A percentile compares a stretch with the other conserved stretches of the same genome.
These are phyloP conservation scores for Gaultheria prostrata DNA, from an alignment of 148 eudicot species.

Conservation along the genomic window DNA sequence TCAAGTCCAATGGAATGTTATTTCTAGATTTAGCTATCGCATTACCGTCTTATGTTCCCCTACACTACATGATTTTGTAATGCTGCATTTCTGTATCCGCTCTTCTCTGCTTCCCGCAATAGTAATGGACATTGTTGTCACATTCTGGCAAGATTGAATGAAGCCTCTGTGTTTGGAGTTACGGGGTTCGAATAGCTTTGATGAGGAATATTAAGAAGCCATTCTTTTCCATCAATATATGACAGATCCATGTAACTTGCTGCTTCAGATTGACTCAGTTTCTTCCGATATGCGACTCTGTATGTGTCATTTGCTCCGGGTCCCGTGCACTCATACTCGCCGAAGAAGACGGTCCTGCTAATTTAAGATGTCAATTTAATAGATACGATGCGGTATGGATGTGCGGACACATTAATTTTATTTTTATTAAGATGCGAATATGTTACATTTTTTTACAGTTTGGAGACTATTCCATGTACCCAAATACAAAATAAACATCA, in stretches of 20 bases:
- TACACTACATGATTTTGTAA: not conserved
- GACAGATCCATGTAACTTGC: conserved; percentile 41
- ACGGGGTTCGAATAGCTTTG: not conserved
- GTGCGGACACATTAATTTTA: not conserved
- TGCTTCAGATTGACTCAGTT: conserved; percentile 58
- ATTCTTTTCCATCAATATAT: conserved; percentile 65
- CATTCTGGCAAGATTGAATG: conserved; percentile 6
- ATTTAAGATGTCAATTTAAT: not conserved
- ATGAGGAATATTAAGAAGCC: conserved; percentile 49
- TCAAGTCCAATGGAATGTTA: not conserved
- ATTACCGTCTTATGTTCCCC: not conserved
- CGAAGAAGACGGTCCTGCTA: conserved; percentile 67
- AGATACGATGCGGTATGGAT: not conserved
- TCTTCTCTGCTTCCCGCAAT: not conserved
- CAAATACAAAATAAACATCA: too few relatives aligned
- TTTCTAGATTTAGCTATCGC: not conserved
- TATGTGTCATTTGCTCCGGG: conserved; percentile 52
- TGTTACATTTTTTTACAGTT: too few relatives aligned
- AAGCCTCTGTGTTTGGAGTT: not conserved
- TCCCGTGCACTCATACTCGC: conserved; percentile 65
- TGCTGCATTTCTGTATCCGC: not conserved
- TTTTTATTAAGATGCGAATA: not conserved
- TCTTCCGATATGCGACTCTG: conserved; percentile 63
- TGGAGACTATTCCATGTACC: too few relatives aligned
- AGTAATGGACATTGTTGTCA: not conserved